phyloP scores from a whole-genome alignment of 305 asterid genomes.

The Solanum hybrid region DNA sequence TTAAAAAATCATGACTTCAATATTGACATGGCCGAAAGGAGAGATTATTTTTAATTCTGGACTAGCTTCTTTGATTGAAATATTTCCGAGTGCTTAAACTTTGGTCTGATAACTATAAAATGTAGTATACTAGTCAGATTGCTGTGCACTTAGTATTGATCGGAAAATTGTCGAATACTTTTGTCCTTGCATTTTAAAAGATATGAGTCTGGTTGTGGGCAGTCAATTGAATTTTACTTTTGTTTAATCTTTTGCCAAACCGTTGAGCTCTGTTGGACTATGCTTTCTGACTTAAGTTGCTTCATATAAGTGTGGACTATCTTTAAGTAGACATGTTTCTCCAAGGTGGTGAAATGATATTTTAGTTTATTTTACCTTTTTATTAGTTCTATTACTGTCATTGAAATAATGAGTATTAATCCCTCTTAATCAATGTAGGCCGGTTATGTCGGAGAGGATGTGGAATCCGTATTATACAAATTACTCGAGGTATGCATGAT shows the following conservation, averaged over 20 bases:
- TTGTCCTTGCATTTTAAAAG: not conserved
- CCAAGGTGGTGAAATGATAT: not conserved
- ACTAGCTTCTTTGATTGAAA: not conserved
- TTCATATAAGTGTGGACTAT: not conserved
- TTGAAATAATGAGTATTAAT: not conserved
- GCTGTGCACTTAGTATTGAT: not conserved
- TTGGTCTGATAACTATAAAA: not conserved
- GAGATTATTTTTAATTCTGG: not conserved
- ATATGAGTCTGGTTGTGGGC: not conserved
- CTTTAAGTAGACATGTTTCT: not conserved
- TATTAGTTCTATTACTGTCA: not conserved
- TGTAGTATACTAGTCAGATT: not conserved
- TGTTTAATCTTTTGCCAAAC: not conserved
- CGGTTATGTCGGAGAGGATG: conserved; percentile 91
- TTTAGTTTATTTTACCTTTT: not conserved
- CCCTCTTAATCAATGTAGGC: conserved; percentile 37
- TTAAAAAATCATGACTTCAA: not conserved
- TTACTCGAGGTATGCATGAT: conserved; percentile 50
- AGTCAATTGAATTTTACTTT: not conserved
- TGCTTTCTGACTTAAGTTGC: not conserved
- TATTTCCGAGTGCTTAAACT: not conserved
- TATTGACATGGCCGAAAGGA: not conserved
- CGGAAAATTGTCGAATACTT: not conserved
- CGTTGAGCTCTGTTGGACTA: not conserved
- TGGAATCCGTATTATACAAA: conserved; percentile 67